These are phyloP conservation scores for Thraustochytrium striatum DNA, from an alignment of 352 stramenopile species.

Conservation along the genomic window DNA sequence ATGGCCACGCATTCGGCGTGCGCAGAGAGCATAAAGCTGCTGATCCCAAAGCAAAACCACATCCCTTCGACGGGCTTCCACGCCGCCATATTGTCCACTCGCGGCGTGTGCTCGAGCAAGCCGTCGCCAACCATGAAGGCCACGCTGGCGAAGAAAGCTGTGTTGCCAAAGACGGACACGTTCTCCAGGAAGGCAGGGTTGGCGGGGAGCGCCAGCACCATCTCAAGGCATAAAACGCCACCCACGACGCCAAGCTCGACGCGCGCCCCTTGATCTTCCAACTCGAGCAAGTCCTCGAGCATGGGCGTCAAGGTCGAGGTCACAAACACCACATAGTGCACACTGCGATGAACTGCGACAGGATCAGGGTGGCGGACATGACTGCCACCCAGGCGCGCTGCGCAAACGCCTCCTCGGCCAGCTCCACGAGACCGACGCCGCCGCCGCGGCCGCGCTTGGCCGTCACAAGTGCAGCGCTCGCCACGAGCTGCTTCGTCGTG, in stretches of 20 bases:
- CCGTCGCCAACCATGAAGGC: constrained; percentile 13
- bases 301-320: constrained; percentile 8
- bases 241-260: not conserved
- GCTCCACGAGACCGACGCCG: constrained; percentile 3
- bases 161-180: constrained; percentile 24
- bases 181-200: constrained; percentile 15
- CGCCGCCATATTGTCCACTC: not conserved
- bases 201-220: not conserved
- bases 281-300: not conserved
- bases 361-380: not conserved
- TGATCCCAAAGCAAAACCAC: constrained; percentile 13
- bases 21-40: constrained; percentile 8
- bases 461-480: not conserved
- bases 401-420: not conserved
- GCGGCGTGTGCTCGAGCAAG: not conserved
- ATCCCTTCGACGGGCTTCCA: not conserved
- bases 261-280: not conserved
- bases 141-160: not conserved
- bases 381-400: not conserved
- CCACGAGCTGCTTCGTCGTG: constrained; percentile 41
- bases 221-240: not conserved
- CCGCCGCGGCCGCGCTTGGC: not conserved
- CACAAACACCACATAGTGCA: constrained; percentile 32
- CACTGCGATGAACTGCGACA: constrained; percentile 24
- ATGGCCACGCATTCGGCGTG: constrained; percentile 17